phyloP scores from a whole-genome alignment of 306 rosid species.

The Quercus robur region DNA sequence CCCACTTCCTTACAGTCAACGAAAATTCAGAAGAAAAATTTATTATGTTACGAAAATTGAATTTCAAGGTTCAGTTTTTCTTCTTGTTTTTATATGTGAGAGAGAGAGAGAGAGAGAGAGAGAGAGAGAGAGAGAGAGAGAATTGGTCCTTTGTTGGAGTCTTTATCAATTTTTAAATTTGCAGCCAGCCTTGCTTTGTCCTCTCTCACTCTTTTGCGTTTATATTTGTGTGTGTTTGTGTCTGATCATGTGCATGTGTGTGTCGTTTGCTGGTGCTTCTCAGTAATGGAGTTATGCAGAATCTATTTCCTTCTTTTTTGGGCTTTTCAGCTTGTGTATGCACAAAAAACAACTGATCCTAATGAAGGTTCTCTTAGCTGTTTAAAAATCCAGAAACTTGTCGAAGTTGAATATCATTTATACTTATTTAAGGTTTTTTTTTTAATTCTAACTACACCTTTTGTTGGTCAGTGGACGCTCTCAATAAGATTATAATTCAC shows the following conservation, averaged over 20 bases:
- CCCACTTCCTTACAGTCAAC: constrained; percentile 7
- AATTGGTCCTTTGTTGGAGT: neutral
- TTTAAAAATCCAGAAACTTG: neutral
- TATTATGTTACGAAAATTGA: neutral
- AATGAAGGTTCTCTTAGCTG: constrained; percentile 29
- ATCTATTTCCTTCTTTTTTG: constrained; percentile 19
- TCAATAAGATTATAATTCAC: constrained; percentile 23
- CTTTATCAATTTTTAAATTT: neutral
- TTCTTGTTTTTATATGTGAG: constrained; percentile 9
- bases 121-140: neutral
- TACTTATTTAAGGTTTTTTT: neutral
- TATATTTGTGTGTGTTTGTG: neutral
- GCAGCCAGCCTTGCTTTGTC: constrained; percentile 33
- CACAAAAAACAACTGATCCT: constrained; percentile 22
- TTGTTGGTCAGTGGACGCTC: constrained; percentile 25
- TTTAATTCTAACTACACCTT: neutral
- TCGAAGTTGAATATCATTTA: neutral
- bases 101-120: neutral
- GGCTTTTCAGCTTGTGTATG: constrained; percentile 19
- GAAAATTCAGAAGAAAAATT: neutral
- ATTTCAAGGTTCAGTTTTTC: neutral
- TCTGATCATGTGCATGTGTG: neutral
- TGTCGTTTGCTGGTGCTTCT: neutral
- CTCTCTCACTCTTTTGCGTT: neutral
- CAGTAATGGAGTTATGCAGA: constrained; percentile 23